A percentile compares a stretch with the other conserved stretches of the same genome.
phyloP scores from a whole-genome alignment of 1,284 basidiomycete species.

The Dichomitus squalens region DNA sequence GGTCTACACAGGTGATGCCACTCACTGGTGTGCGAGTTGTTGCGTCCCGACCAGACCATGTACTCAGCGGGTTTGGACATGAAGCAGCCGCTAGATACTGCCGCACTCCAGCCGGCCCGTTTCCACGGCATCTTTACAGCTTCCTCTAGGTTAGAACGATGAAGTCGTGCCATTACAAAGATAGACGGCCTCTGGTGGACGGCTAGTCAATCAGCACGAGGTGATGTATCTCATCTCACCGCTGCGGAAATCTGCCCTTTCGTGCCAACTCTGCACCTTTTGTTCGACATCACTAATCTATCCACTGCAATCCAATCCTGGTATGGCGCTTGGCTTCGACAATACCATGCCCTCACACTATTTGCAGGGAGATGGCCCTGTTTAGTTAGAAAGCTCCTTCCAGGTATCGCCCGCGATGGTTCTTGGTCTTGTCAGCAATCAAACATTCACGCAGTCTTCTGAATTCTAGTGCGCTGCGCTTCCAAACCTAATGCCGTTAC shows the following conservation, averaged over 20 bases:
- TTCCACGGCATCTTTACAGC: not conserved
- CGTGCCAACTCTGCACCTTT: conserved; percentile 1
- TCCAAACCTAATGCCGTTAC: conserved; percentile 12
- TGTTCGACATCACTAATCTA: conserved; percentile 10
- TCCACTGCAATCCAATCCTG: not conserved
- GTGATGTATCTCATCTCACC: conserved; percentile 10
- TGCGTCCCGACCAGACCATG: not conserved
- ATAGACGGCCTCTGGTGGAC: not conserved
- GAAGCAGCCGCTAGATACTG: not conserved
- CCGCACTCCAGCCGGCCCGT: not conserved
- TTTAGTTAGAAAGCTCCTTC: conserved; percentile 13
- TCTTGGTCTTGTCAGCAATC: conserved; percentile 6
- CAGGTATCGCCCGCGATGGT: conserved; percentile 10
- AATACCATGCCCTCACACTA: conserved; percentile 8
- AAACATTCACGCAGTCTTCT: conserved; percentile 7
- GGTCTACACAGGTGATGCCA: not conserved
- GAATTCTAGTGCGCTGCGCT: conserved; percentile 19
- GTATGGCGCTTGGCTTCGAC: conserved; percentile 1
- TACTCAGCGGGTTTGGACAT: not conserved
- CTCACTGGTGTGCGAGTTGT: not conserved
- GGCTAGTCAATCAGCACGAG: conserved; percentile 17
- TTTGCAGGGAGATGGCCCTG: conserved; percentile 4
- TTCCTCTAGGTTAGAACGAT: not conserved
- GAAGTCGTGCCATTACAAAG: not conserved
- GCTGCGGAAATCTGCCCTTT: conserved; percentile 8